Percentiles rank a stretch among this genome's conserved stretches.
Conservation (phyloP, 805 yeast species). For the Saturnispora dispora region DNA sequence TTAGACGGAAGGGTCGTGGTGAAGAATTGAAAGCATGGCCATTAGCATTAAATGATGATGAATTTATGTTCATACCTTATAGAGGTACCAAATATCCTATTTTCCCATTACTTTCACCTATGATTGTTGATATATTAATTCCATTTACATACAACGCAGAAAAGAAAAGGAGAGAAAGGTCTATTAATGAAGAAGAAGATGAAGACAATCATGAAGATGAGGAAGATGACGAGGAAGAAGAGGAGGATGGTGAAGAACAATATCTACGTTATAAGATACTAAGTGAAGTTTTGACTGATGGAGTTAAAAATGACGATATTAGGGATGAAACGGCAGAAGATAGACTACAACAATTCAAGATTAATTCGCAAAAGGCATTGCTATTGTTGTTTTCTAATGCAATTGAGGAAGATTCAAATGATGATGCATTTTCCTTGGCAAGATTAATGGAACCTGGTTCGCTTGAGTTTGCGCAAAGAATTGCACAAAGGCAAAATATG, state of each 20-base stretch:
- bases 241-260: slow-evolving; percentile 42
- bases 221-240: slow-evolving; percentile 22
- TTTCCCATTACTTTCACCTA: slow-evolving; percentile 77
- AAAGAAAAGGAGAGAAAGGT: slow-evolving; percentile 7
- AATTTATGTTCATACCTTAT: slow-evolving; percentile 63
- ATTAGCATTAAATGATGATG: slow-evolving; percentile 62
- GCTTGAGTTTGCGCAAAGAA: slow-evolving; percentile 71
- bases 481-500: slow-evolving; percentile 66
- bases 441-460: slow-evolving; percentile 26
- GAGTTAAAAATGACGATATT: slow-evolving; percentile 34
- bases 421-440: slow-evolving; percentile 63
- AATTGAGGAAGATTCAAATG: slow-evolving; percentile 27
- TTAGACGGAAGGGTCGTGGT: slow-evolving; percentile 44
- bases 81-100: slow-evolving; percentile 68
- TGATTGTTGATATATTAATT: slow-evolving; percentile 61
- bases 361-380: slow-evolving; percentile 16
- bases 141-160: slow-evolving; percentile 39
- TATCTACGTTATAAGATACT: slow-evolving; percentile 50
- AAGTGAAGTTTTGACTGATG: slow-evolving; percentile 55
- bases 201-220: slow-evolving; percentile 46
- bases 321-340: slow-evolving; percentile 34
- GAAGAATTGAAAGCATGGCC: slow-evolving; percentile 78
- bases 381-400: slow-evolving; percentile 6
- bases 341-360: slow-evolving; percentile 42
- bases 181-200: slow-evolving; percentile 19